Evolutionary conservation across 1,284 basidiomycete species (phyloP).

Genomic region (Taiwanofungus camphoratus): DNA sequence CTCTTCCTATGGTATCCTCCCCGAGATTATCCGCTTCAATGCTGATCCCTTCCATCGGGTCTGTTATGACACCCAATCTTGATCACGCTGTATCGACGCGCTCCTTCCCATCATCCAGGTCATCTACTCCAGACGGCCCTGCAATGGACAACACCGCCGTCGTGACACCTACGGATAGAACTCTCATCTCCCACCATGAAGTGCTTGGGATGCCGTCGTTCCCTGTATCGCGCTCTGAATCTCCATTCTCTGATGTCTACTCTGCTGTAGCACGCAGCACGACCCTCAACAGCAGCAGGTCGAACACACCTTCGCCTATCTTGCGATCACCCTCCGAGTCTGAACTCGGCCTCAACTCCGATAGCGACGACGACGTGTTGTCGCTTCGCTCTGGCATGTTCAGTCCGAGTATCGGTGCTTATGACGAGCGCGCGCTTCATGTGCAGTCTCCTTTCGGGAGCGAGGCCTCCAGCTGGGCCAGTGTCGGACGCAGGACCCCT

Average conservation of each 20-base stretch:
- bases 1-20: constrained; percentile 4
- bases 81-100: neutral
- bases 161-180: constrained; percentile 4
- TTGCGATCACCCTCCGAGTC: constrained; percentile 16
- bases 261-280: constrained; percentile 15
- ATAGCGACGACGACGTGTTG: constrained; percentile 21
- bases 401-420: constrained; percentile 14
- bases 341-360: constrained; percentile 17
- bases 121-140: constrained; percentile 20
- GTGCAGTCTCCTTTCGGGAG: constrained; percentile 16
- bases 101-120: constrained; percentile 19
- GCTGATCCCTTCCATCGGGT: constrained; percentile 14
- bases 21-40: constrained; percentile 18
- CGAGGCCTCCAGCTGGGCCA: constrained; percentile 23
- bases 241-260: constrained; percentile 24
- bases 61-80: constrained; percentile 9
- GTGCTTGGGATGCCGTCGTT: constrained; percentile 6
- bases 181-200: constrained; percentile 4
- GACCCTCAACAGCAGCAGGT: constrained; percentile 4
- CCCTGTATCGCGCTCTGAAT: constrained; percentile 17
- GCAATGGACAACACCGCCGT: constrained; percentile 20
- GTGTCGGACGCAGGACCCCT: constrained; percentile 25
- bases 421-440: constrained; percentile 21
- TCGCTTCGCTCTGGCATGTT: constrained; percentile 27
- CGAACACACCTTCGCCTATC: constrained; percentile 11